Evolutionary conservation across 768 basidiomycete genomes (phyloP).

Genomic region (Tremella mesenterica): DNA sequence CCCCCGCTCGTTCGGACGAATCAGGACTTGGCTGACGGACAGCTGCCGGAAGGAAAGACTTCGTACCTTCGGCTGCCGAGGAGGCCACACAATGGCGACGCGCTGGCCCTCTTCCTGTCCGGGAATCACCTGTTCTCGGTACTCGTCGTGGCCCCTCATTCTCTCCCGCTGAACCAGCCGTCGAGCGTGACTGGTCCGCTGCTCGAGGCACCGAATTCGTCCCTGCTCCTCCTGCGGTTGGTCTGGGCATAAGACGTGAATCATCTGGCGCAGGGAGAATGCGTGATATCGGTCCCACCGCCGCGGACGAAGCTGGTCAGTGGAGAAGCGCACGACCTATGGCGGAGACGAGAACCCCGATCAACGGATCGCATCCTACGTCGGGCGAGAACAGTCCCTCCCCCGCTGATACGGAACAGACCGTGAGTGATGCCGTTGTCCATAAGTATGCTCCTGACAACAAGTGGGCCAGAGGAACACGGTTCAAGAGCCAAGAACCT

Average conservation of each 20-base stretch:
- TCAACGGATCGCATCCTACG: conserved; percentile 4
- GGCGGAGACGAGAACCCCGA: conserved; percentile 32
- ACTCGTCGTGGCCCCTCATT: conserved; percentile 37
- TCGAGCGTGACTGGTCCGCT: conserved; percentile 44
- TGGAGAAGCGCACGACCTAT: conserved; percentile 39
- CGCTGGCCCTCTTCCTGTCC: conserved; percentile 65
- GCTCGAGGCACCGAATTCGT: conserved; percentile 46
- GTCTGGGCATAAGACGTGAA: conserved; percentile 21
- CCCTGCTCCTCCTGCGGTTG: conserved; percentile 23
- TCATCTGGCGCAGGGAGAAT: conserved; percentile 25
- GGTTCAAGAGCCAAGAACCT: conserved; percentile 28
- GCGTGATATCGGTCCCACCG: conserved; percentile 17
- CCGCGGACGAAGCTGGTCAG: conserved; percentile 33
- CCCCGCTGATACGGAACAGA: conserved; percentile 67
- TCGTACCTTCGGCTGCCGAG: conserved; percentile 63
- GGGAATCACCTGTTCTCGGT: conserved; percentile 47
- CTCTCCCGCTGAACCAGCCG: conserved; percentile 11
- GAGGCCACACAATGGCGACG: conserved; percentile 79
- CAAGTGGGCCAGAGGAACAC: conserved; percentile 44
- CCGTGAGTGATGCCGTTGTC: conserved; percentile 27
- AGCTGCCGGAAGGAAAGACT: conserved; percentile 28
- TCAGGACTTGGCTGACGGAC: conserved; percentile 39
- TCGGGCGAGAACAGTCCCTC: conserved; percentile 13
- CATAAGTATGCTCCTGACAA: conserved; percentile 2
- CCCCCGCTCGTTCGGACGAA: no score